These are phyloP conservation scores for Colletotrichum cereale DNA, from an alignment of 2,329 filamentous ascomycete genomes.

Conservation along the genomic window DNA sequence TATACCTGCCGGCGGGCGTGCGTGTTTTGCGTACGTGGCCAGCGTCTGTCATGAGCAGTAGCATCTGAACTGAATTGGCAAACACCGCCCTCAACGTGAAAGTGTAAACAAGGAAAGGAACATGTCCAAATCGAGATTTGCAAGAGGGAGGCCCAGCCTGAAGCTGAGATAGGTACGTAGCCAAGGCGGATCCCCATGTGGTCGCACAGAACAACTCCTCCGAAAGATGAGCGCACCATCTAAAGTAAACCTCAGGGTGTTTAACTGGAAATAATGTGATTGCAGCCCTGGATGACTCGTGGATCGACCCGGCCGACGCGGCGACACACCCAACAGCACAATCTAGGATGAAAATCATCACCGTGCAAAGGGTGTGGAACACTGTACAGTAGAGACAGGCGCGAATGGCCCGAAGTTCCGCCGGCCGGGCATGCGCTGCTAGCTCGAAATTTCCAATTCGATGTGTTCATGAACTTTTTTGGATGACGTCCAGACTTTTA, in stretches of 20 bases:
- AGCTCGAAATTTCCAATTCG: conserved; percentile 40
- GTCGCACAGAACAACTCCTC: not conserved
- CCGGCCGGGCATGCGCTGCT: conserved; percentile 30
- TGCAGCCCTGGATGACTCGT: not conserved
- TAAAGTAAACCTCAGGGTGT: not conserved
- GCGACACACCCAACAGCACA: not conserved
- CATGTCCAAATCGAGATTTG: not conserved
- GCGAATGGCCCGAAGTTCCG: conserved; percentile 35
- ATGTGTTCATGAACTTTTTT: conserved; percentile 42
- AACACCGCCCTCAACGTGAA: not conserved
- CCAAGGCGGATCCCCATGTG: not conserved
- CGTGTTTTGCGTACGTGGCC: not conserved
- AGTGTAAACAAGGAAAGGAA: not conserved
- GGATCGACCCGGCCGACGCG: not conserved
- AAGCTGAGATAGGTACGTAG: not conserved
- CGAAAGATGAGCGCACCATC: not conserved
- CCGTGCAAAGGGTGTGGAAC: not conserved
- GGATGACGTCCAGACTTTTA: conserved; percentile 41
- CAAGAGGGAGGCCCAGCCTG: not conserved
- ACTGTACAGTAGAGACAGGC: not conserved
- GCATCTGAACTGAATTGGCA: not conserved
- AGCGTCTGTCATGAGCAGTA: not conserved
- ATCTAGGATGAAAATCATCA: not conserved
- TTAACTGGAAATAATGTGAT: not conserved
- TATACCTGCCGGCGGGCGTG: not conserved